These are phyloP conservation scores for Vicia faba DNA, from an alignment of 306 rosid genomes.

Conservation along the genomic window DNA sequence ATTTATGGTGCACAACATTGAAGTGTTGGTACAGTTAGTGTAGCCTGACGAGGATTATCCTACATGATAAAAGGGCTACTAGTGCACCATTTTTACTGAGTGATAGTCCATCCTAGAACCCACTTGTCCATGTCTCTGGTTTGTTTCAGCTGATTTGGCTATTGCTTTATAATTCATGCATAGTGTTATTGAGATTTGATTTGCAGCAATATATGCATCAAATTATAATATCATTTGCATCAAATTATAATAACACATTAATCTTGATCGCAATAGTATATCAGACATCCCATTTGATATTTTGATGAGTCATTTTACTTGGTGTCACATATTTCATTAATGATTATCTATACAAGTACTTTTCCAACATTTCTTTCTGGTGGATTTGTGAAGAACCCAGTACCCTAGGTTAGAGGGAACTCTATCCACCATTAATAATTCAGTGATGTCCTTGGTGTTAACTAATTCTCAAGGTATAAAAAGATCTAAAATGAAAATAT, in stretches of 20 bases:
- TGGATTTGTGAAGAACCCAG: constrained; percentile 29
- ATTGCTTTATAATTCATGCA: not conserved
- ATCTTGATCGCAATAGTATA: not conserved
- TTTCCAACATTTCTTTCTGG: constrained; percentile 1
- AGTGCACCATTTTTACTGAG: not conserved
- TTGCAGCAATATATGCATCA: not conserved
- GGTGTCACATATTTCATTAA: not conserved
- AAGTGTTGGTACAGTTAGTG: not conserved
- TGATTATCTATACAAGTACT: constrained; percentile 8
- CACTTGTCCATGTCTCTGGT: not conserved
- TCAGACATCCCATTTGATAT: constrained; percentile 1
- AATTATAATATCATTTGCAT: not conserved
- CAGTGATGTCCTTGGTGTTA: not conserved
- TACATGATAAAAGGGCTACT: not conserved
- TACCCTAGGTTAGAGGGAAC: constrained; percentile 38
- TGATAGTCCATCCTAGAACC: not conserved
- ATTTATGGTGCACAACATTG: not conserved
- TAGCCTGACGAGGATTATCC: not conserved
- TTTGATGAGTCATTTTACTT: not conserved
- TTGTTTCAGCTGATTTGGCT: not conserved
- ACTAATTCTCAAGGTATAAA: not conserved
- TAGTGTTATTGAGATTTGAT: constrained; percentile 4
- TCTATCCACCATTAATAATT: constrained; percentile 21
- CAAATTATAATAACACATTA: not conserved
- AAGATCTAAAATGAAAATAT: constrained; percentile 7